Conservation (phyloP, 805 yeast species). For the Metschnikowia bowlesiae region DNA sequence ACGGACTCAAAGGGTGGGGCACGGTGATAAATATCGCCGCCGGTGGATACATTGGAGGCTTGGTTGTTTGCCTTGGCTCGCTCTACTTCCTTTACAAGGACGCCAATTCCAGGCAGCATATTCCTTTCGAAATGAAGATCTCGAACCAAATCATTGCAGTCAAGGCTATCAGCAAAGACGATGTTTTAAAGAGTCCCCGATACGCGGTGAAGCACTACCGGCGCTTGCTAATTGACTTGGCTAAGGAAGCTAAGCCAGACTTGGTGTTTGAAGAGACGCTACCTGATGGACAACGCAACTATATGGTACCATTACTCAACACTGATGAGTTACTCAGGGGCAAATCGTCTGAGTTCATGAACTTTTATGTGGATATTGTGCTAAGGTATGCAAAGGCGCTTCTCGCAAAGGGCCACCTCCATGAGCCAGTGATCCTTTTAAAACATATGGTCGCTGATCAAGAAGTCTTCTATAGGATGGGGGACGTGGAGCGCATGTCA, state of each 20-base stretch:
- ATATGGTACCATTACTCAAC: constrained; percentile 32
- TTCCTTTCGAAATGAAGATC: constrained; percentile 36
- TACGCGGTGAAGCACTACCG: constrained; percentile 42
- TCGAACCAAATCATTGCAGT: constrained; percentile 34
- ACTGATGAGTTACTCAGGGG: constrained; percentile 26
- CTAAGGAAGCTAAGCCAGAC: constrained; percentile 23
- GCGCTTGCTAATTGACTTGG: constrained; percentile 32
- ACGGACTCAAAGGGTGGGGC: constrained; percentile 25
- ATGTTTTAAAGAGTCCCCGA: constrained; percentile 37
- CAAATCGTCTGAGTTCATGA: constrained; percentile 31
- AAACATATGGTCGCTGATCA: constrained; percentile 31
- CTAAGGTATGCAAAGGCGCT: constrained; percentile 38
- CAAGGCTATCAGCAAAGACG: constrained; percentile 42
- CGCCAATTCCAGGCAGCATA: constrained; percentile 35
- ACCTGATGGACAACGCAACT: constrained; percentile 20
- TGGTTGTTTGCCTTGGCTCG: constrained; percentile 36
- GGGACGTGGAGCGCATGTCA: constrained; percentile 38
- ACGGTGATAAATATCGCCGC: constrained; percentile 33
- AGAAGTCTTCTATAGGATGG: constrained; percentile 32
- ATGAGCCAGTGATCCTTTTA: constrained; percentile 27
- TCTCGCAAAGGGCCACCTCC: constrained; percentile 36
- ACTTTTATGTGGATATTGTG: constrained; percentile 41
- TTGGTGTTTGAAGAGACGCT: constrained; percentile 23
- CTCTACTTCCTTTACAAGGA: constrained; percentile 36
- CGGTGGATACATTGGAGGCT: constrained; percentile 41